These are phyloP conservation scores for Geotrichum aggregatum DNA, from an alignment of 1,139 yeast species.

Conservation along the genomic window DNA sequence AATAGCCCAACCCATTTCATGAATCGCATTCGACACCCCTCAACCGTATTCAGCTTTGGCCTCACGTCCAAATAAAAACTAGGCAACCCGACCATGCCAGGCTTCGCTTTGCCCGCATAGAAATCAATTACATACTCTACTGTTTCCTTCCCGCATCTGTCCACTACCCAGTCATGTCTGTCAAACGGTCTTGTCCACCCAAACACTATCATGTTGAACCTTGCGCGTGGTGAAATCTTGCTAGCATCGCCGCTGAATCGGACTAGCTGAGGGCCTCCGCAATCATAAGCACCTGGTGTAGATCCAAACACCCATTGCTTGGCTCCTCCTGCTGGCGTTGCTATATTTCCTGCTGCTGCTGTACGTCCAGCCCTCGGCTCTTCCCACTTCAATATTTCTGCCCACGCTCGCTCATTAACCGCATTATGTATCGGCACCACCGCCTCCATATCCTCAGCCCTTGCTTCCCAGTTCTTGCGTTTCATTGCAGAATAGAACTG, in stretches of 20 bases:
- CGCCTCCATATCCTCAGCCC: slow-evolving; percentile 75
- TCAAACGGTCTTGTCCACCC: slow-evolving; percentile 81
- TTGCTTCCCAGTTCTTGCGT: slow-evolving; percentile 84
- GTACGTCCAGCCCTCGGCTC: slow-evolving; percentile 40
- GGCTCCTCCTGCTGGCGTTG: slow-evolving; percentile 31
- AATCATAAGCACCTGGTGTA: slow-evolving; percentile 40
- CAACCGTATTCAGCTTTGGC: slow-evolving; percentile 77
- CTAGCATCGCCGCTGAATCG: slow-evolving; percentile 86
- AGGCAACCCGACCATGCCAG: slow-evolving; percentile 46
- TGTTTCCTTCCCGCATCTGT: slow-evolving; percentile 65
- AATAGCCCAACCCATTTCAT: slow-evolving; percentile 53
- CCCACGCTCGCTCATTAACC: slow-evolving; percentile 93
- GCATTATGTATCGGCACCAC: slow-evolving; percentile 93
- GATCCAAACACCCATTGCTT: too few relatives aligned
- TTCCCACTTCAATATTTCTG: slow-evolving; percentile 82
- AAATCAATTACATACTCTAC: slow-evolving; percentile 93
- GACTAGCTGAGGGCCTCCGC: slow-evolving; percentile 83
- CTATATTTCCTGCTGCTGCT: too few relatives aligned
- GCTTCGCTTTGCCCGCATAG: slow-evolving; percentile 61
- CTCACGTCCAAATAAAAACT: slow-evolving; percentile 82
- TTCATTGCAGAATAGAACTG: slow-evolving; percentile 94
- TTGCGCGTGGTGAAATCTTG: slow-evolving; percentile 84
- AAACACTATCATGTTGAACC: slow-evolving; percentile 58
- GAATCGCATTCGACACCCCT: slow-evolving; percentile 71
- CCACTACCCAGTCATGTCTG: slow-evolving; percentile 93